Evolutionary conservation across 2,329 filamentous ascomycete species (phyloP).

Genomic region (Sodiomyces alkalinus): DNA sequence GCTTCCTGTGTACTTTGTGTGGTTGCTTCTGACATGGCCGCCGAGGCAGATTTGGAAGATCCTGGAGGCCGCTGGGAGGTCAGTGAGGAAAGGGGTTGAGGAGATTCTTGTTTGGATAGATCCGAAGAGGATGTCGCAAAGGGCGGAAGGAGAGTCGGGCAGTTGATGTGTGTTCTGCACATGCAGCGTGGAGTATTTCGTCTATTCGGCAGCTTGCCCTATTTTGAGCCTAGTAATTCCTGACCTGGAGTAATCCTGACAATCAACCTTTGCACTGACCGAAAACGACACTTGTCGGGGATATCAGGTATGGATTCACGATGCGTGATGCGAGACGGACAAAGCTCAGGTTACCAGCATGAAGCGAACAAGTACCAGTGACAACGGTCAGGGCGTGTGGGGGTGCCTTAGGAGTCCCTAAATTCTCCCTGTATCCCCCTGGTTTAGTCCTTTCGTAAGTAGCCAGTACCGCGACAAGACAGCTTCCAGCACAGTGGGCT

Average conservation of each 20-base stretch:
- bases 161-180: no score
- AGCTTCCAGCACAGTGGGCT: neutral
- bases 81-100: conserved; percentile 15
- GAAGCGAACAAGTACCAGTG: neutral
- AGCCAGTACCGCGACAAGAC: no score
- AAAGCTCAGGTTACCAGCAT: neutral
- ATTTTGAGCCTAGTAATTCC: neutral
- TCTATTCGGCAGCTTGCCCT: neutral
- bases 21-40: conserved; percentile 17
- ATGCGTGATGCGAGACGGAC: neutral
- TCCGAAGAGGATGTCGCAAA: conserved; percentile 19
- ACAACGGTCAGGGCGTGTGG: neutral
- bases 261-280: neutral
- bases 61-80: conserved; percentile 14
- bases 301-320: no score
- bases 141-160: no score
- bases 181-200: no score
- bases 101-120: conserved; percentile 21
- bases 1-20: conserved; percentile 10
- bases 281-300: no score
- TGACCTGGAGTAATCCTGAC: neutral
- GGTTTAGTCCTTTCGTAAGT: neutral
- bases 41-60: conserved; percentile 18
- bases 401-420: neutral
- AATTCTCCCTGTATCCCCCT: neutral